Percentiles rank a stretch among this genome's conserved stretches.
Conservation (phyloP, 2,329 filamentous ascomycete species). For the Aspergillus proliferans region DNA sequence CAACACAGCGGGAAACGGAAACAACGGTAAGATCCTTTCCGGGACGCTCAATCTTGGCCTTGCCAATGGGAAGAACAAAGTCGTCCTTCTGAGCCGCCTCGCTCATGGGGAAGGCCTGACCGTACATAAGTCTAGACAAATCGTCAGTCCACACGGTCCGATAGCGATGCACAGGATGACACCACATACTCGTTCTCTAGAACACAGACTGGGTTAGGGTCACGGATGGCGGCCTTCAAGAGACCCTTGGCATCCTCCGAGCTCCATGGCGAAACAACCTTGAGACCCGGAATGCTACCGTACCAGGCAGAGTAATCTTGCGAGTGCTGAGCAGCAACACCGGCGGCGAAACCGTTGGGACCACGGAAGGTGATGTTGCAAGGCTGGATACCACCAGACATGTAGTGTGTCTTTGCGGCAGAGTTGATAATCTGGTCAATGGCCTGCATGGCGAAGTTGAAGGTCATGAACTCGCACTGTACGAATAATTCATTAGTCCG, state of each 20-base stretch:
- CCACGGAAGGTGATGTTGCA: conserved; percentile 99
- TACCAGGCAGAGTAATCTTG: conserved; percentile 99
- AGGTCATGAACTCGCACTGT: conserved; percentile 99
- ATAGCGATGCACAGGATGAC: background rate
- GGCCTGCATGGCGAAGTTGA: conserved; percentile 99
- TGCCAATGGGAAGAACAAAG: conserved; percentile 95
- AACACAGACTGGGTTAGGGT: conserved; percentile 93
- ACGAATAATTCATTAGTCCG: background rate
- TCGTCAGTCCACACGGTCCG: conserved; percentile 18
- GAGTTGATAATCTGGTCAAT: conserved; percentile 99
- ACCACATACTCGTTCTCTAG: conserved; percentile 71
- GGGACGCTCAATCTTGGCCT: conserved; percentile 95
- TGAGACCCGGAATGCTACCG: conserved; percentile 92
- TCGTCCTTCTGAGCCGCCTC: conserved; percentile 92
- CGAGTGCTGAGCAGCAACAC: conserved; percentile 95
- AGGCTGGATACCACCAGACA: conserved; percentile 98
- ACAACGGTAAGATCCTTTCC: conserved; percentile 97
- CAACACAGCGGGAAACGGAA: conserved; percentile 88
- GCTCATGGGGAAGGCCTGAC: conserved; percentile 92
- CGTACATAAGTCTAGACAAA: conserved; percentile 66
- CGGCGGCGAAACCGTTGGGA: conserved; percentile 93
- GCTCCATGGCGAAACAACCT: conserved; percentile 95
- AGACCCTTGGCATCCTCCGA: conserved; percentile 98
- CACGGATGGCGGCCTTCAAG: conserved; percentile 93
- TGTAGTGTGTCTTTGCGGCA: conserved; percentile 97